Evolutionary conservation across 1,284 basidiomycete genomes (phyloP), one percentile per base, ranked within the genome.

Genomic region (Malassezia vespertilionis): DNA sequence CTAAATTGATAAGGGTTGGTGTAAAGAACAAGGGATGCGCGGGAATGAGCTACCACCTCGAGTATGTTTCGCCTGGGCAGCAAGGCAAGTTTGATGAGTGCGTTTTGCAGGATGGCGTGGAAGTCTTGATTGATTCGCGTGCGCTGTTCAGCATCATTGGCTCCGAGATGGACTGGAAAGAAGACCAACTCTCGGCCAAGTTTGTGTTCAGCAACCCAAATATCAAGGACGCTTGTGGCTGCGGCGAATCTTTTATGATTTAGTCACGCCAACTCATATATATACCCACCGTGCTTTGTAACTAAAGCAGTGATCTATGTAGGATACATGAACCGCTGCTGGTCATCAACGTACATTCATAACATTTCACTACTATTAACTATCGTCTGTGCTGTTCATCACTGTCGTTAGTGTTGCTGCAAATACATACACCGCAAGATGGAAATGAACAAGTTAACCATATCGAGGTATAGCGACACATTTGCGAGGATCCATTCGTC

Each of bases 11-110:
- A 53, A 84, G 91, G 7, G 87, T 99, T 52, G 87, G 89, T 26
- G 89, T 97, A 36, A 81, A 84, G 61, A 93, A 96, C 74, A 95
- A 96, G 74, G 93, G 93, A n/a, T 99, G 93, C 72, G 93, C 93
- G 0, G 93, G 93, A 6, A 81, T 99, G 72, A 83, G 86, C 22
- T 99, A 99, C 73, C 86, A 97, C 71, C 79, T 97, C 44, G 91
- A 97, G 65, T 99, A 97, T 72, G 87, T 96, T 46, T 45, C 44
- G 26, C 63, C 64, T 1, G 41, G 57, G 12, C 49, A 71, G 59
- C 83, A 88, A 0, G 86, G 80, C 3, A 83, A 82, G 72, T 97
- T 97, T 67, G 93, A 99, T 74, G 93, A 97, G 71, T 79, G 93
- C n/a, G 90, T 97, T 24, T 82, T 88, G 72, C 63, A 66, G 40